phyloP scores from a whole-genome alignment of 2,329 filamentous ascomycete genomes.

The Aspergillus oerlinghausenensis region DNA sequence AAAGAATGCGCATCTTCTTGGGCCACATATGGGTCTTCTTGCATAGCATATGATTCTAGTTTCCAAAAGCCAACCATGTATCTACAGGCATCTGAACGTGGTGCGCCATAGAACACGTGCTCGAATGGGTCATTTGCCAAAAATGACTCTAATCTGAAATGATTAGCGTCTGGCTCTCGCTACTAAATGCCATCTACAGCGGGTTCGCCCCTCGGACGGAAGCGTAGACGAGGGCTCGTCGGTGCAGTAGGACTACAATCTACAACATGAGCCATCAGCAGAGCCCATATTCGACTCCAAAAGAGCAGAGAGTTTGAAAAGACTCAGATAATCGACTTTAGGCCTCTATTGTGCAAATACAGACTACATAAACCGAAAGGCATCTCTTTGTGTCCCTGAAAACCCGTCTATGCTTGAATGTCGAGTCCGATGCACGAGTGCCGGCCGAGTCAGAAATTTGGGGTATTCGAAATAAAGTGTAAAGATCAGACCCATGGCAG shows the following conservation, averaged over 20 bases:
- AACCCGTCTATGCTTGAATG: slow-evolving; percentile 17
- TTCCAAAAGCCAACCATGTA: background rate
- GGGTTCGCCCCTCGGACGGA: too few species aligned
- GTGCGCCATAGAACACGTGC: background rate
- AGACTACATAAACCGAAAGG: slow-evolving; percentile 7
- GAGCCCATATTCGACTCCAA: background rate
- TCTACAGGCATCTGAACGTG: background rate
- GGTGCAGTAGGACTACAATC: background rate
- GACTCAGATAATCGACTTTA: background rate
- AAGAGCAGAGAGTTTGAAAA: background rate
- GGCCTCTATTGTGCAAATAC: slow-evolving; percentile 10
- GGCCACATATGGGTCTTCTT: background rate
- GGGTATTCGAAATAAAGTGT: slow-evolving; percentile 2
- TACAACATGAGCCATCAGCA: too few species aligned
- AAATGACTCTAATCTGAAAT: background rate
- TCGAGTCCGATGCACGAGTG: slow-evolving; percentile 13
- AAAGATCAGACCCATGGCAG: background rate
- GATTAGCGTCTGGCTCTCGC: too few species aligned
- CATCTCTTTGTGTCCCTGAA: slow-evolving; percentile 6
- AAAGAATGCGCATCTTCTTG: background rate
- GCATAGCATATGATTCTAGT: background rate
- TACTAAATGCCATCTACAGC: too few species aligned
- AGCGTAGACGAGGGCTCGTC: too few species aligned
- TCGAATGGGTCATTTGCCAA: background rate
- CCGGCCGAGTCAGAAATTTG: background rate